A percentile compares a stretch with the other conserved stretches of the same genome.
Evolutionary conservation across 169 alveolate genomes (phyloP).

Genomic region (Cryptosporidium baileyi): DNA sequence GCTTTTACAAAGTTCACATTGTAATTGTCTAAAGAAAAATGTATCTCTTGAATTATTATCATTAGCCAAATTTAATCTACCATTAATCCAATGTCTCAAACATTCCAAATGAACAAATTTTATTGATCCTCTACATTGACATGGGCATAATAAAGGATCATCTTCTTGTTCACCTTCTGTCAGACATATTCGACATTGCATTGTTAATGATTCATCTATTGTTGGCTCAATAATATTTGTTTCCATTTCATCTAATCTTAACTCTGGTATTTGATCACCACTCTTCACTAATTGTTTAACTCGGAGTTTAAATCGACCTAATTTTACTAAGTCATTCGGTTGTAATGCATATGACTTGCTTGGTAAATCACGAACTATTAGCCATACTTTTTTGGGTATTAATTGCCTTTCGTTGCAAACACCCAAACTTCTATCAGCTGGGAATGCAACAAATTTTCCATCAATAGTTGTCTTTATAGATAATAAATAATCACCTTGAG

Average conservation of each 20-base stretch:
- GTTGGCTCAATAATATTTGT: slow-evolving; percentile 53
- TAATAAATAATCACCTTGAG: slow-evolving; percentile 53
- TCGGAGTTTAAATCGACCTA: slow-evolving; percentile 91
- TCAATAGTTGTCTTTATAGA: slow-evolving; percentile 55
- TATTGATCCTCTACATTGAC: slow-evolving; percentile 92
- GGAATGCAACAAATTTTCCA: slow-evolving; percentile 67
- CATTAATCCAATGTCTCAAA: slow-evolving; percentile 92
- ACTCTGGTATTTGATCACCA: slow-evolving; percentile 61
- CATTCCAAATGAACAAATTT: slow-evolving; percentile 93
- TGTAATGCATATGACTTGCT: slow-evolving; percentile 82
- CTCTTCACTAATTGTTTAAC: slow-evolving; percentile 84
- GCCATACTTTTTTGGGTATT: slow-evolving; percentile 88
- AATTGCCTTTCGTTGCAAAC: slow-evolving; percentile 52
- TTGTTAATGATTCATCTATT: slow-evolving; percentile 47
- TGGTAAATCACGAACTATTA: slow-evolving; percentile 87
- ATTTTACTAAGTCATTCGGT: slow-evolving; percentile 90
- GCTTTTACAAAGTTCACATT: slow-evolving; percentile 86
- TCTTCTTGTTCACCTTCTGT: slow-evolving; percentile 85
- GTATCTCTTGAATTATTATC: slow-evolving; percentile 74
- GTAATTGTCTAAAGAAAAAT: slow-evolving; percentile 79
- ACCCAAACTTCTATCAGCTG: slow-evolving; percentile 68
- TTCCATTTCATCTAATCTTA: slow-evolving; percentile 52
- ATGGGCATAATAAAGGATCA: slow-evolving; percentile 88
- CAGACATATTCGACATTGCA: slow-evolving; percentile 92
- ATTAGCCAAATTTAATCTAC: slow-evolving; percentile 82